A percentile compares a stretch with the other conserved stretches of the same genome.
Evolutionary conservation across 257 asterid species (phyloP).

Genomic region (Nicotiana noctiflora): DNA sequence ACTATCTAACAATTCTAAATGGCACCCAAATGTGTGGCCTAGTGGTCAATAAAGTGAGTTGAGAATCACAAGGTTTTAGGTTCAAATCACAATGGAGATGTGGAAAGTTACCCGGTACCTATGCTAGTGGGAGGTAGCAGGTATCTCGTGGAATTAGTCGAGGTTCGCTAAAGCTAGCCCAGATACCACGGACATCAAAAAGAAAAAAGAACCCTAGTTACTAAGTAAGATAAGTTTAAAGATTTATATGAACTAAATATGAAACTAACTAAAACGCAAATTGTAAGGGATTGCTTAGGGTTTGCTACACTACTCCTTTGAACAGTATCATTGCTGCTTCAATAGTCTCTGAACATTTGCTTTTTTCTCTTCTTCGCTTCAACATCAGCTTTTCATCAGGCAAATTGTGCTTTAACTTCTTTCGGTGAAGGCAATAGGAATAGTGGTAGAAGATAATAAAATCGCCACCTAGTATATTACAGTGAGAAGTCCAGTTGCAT

Average conservation of each 20-base stretch:
- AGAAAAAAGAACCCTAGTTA: neutral
- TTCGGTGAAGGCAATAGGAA: neutral
- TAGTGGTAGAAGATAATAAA: neutral
- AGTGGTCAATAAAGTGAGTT: no score
- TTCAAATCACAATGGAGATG: no score
- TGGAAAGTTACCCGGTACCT: no score
- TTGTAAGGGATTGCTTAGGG: neutral
- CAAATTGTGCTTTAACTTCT: neutral
- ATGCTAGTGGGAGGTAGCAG: no score
- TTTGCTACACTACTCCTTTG: neutral
- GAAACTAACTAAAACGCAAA: neutral
- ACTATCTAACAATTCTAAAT: no score
- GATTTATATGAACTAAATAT: neutral
- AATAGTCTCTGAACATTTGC: neutral
- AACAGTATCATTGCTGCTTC: neutral
- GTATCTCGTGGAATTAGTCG: no score
- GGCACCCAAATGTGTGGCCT: no score
- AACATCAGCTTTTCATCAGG: neutral
- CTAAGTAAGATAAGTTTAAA: neutral
- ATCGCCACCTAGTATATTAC: neutral
- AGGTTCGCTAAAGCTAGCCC: no score
- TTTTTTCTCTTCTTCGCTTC: neutral
- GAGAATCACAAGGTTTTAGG: no score
- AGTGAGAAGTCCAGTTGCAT: neutral
- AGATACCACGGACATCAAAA: no score